These are phyloP conservation scores for Amorphotheca resinae DNA, from an alignment of 495 filamentous ascomycete genomes.

Conservation along the genomic window DNA sequence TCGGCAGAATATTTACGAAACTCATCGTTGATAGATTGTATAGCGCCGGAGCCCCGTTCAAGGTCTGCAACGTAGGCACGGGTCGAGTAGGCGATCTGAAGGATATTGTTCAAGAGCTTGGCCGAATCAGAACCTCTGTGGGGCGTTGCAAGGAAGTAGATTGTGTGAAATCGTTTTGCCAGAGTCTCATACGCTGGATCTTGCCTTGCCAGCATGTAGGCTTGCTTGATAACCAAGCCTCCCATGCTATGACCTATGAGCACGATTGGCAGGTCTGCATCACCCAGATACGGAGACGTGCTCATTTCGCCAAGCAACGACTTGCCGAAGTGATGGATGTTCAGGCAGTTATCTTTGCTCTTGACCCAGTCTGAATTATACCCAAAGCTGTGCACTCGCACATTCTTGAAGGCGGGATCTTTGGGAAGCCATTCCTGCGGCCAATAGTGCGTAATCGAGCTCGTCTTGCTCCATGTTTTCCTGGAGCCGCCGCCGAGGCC, in stretches of 20 bases:
- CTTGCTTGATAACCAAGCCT: conserved; percentile 40
- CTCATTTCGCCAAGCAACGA: conserved; percentile 23
- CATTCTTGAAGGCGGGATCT: conserved; percentile 9
- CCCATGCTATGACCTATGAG: conserved; percentile 43
- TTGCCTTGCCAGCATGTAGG: conserved; percentile 21
- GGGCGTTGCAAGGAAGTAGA: conserved; percentile 41
- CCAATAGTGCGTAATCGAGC: conserved; percentile 11
- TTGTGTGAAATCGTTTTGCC: conserved; percentile 24
- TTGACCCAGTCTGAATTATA: conserved; percentile 16
- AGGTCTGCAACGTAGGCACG: conserved; percentile 32
- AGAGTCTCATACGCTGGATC: conserved; percentile 19
- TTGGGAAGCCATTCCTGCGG: conserved; percentile 13
- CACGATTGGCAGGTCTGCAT: conserved; percentile 26
- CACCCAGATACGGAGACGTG: neutral
- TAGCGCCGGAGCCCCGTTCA: conserved; percentile 19
- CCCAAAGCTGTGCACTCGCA: conserved; percentile 13
- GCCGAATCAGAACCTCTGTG: conserved; percentile 38
- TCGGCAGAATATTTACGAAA: conserved; percentile 30
- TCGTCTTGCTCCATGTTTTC: conserved; percentile 17
- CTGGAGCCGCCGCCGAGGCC: conserved; percentile 17
- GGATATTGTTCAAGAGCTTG: conserved; percentile 26
- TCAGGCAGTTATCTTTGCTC: conserved; percentile 23
- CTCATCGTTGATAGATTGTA: conserved; percentile 36
- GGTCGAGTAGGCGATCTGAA: conserved; percentile 13
- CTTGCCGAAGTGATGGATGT: conserved; percentile 30